A percentile compares a stretch with the other conserved stretches of the same genome.
These are phyloP conservation scores for Suillus americanus DNA, from an alignment of 768 basidiomycete species.

Conservation along the genomic window DNA sequence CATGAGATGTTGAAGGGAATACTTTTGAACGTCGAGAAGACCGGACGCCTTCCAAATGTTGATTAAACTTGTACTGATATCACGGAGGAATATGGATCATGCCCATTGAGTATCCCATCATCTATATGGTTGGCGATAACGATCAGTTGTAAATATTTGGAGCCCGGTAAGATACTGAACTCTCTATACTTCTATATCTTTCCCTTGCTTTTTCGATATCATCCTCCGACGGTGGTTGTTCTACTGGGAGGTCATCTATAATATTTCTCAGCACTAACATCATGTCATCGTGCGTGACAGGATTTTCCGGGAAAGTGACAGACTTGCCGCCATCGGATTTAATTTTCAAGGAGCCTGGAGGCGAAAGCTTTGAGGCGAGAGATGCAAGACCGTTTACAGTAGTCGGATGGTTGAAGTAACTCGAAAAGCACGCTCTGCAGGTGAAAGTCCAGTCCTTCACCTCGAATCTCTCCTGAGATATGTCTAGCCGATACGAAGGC, in stretches of 20 bases:
- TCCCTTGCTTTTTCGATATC: not conserved
- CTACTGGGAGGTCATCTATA: not conserved
- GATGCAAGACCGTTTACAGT: not conserved
- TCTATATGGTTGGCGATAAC: not conserved
- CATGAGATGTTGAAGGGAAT: not conserved
- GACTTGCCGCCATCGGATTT: not conserved
- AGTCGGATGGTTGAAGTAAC: not conserved
- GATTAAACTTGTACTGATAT: not conserved
- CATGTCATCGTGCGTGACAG: not conserved
- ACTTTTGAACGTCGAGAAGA: not conserved
- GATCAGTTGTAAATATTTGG: not conserved
- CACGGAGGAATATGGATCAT: not conserved
- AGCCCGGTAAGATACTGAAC: not conserved
- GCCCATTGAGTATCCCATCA: not conserved
- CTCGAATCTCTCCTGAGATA: not conserved
- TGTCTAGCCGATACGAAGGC: not conserved
- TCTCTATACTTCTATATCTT: not conserved
- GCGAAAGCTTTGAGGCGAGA: not conserved
- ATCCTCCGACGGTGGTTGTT: not conserved
- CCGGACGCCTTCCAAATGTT: not conserved
- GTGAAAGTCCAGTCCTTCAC: not conserved
- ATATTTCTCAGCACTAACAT: not conserved
- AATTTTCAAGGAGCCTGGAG: not conserved
- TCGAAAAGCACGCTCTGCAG: not conserved
- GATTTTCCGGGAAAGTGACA: not conserved